phyloP scores from a whole-genome alignment of 257 asterid species.

The Nicotiana tabacum region DNA sequence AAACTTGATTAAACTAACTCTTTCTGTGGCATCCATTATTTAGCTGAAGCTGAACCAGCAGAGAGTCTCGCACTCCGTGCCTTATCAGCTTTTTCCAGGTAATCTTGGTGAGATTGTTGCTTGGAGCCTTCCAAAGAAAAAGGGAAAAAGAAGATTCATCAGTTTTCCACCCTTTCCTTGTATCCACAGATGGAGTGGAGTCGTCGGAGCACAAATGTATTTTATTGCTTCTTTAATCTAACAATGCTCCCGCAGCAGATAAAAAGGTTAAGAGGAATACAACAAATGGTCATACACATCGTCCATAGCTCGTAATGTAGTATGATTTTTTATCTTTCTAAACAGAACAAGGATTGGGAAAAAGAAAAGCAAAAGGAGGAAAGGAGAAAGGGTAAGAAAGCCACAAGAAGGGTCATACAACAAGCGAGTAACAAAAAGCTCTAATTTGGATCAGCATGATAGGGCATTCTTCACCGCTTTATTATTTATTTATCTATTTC shows the following conservation, averaged over 20 bases:
- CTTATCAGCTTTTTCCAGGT: constrained; percentile 78
- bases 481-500: not conserved
- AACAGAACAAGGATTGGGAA: not conserved
- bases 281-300: not conserved
- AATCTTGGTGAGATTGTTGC: constrained; percentile 89
- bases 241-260: not conserved
- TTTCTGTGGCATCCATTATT: not conserved
- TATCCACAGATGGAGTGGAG: not conserved
- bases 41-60: constrained; percentile 38
- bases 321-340: not conserved
- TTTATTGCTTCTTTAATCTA: not conserved
- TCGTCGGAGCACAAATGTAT: not conserved
- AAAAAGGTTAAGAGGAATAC: not conserved
- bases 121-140: constrained; percentile 38
- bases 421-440: not conserved
- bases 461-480: not conserved
- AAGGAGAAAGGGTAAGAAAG: not conserved
- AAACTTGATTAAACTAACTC: not conserved
- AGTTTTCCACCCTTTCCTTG: not conserved
- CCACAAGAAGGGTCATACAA: not conserved
- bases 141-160: not conserved
- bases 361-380: not conserved
- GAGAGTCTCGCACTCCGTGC: constrained; percentile 69
- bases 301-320: not conserved
- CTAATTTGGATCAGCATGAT: not conserved